Evolutionary conservation across 2,329 filamentous ascomycete species (phyloP).

Genomic region (Tolypocladium sp.): DNA sequence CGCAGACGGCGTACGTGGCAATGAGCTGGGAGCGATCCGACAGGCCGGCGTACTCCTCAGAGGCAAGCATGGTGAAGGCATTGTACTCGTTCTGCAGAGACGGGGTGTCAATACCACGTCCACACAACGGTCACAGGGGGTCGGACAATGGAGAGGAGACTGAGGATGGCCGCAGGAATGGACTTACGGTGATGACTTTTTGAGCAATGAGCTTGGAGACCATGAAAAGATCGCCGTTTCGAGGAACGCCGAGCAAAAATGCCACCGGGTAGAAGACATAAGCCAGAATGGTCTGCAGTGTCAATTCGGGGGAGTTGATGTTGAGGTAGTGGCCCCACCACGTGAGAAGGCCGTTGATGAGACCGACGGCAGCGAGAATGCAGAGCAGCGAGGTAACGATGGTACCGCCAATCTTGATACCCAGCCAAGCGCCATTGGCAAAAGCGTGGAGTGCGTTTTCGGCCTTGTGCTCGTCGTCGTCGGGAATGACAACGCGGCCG

Average conservation of each 20-base stretch:
- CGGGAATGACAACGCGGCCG: conserved; percentile 70
- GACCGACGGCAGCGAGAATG: conserved; percentile 67
- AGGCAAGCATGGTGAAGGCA: conserved; percentile 51
- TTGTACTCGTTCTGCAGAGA: conserved; percentile 61
- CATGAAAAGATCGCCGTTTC: conserved; percentile 53
- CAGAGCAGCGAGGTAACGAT: conserved; percentile 72
- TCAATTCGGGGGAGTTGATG: conserved; percentile 58
- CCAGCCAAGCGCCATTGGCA: conserved; percentile 75
- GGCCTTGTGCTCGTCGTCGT: conserved; percentile 67
- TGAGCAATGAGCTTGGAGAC: conserved; percentile 73
- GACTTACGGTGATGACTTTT: conserved; percentile 65
- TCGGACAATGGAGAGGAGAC: too few relatives aligned
- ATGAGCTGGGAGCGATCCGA: conserved; percentile 68
- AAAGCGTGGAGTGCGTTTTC: conserved; percentile 79
- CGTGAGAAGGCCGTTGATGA: conserved; percentile 67
- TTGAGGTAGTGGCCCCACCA: conserved; percentile 80
- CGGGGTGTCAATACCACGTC: background rate
- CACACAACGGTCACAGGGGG: background rate
- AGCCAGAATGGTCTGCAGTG: conserved; percentile 65
- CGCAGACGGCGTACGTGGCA: conserved; percentile 76
- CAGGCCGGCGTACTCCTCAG: conserved; percentile 44
- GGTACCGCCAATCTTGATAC: conserved; percentile 79
- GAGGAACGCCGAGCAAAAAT: conserved; percentile 71
- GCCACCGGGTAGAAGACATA: conserved; percentile 72
- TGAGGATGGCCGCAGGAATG: background rate